Evolutionary conservation across 352 stramenopile species (phyloP), one percentile per base, ranked within the genome.

Genomic region (Phytopythium chamaehyphon): DNA sequence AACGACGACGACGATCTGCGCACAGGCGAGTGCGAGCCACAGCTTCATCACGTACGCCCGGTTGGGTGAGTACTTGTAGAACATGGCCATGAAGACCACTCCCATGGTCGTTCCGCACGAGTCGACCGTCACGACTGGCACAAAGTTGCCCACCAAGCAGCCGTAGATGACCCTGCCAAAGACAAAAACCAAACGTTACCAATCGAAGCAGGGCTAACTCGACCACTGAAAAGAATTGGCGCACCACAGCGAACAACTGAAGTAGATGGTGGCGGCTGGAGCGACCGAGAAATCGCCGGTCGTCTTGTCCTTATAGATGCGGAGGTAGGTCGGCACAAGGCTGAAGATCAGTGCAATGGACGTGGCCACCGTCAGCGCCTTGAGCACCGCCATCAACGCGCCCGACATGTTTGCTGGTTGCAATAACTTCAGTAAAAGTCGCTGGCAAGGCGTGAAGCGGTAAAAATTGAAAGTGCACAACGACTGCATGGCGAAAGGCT

Each of bases 91-190:
- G 47, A 69, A 73, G 9, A 51, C 35, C 15, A 75, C 38, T 16
- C 51, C 59, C 1, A 67, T 35, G 9, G 53, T 24, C 2, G 39
- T 58, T 2, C 58, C 61, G 16, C 64, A 55, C 0, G 55, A 47
- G 40, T 63, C 64, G 22, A 66, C 71, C 6, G 47, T 37, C 21
- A 74, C 62, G 9, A 75, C 57, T 10, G 69, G 64, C n/a, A 78
- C 72, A 47, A 64, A 66, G 26, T 62, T 55, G 1, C 57, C 37
- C 14, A 61, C 64, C 28, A 68, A 43, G 31, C 60, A 67, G 12
- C 61, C 61, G 46, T 75, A 78, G 12, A 73, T 52, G 16, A 62
- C 36, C 55, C 55, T 61, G 40, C 3, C 26, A 19, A 45, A 33
- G 28, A 10, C 28, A 33, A 33, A 33, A 33, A 33, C 28, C 28